Base-by-base conservation (phyloP, 306 rosid species). In the Psophocarpus tetragonolobus region DNA sequence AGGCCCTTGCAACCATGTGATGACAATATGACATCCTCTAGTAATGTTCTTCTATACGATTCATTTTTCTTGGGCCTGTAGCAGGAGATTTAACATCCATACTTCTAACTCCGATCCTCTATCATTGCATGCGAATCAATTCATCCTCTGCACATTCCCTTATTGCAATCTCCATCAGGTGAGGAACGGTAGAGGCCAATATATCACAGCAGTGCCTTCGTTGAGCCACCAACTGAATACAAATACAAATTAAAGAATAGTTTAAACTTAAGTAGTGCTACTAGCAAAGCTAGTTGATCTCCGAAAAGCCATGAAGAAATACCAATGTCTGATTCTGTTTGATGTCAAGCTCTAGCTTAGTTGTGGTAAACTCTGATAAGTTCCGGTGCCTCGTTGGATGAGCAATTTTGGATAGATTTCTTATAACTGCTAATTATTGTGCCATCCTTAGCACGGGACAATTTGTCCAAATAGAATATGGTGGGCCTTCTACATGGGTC, bases 171-270 rank as follows among this genome's bases (percentile, higher is more conserved):
- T 88, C 92, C 85, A 90, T 79, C 15, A 38, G 60, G 18, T 83
- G 71, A 13, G 66, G 65, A 33, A 51, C 38, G 0, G 67, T 33
- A 8, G 92, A 86, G 53, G 86, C 82, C 61, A 86, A 66, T 8
- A 90, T 80, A 41, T 90, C 90, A 58, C 97, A 92, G 33, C 97
- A 90, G 1, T 92, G 96, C 81, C 96, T 88, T 78, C 97, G 86
- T 11, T 88, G 96, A 17, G 89, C 85, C 79, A 79, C 79, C 93
- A 90, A 80, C 93, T 90, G 91, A 77, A 53, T 23, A 48, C 76
- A 72, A 77, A 53, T 23, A 48, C 76, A 72, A 79, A 32, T 61
- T 30, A 15, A 67, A 74, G 10, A 74, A 32, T 4, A 38, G 6
- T 38, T 24, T 64, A 67, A 8, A 38, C 10, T 8, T 71, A 30